Base-by-base conservation (phyloP, 2,329 filamentous ascomycete genomes). In the Penicillium sp. region DNA sequence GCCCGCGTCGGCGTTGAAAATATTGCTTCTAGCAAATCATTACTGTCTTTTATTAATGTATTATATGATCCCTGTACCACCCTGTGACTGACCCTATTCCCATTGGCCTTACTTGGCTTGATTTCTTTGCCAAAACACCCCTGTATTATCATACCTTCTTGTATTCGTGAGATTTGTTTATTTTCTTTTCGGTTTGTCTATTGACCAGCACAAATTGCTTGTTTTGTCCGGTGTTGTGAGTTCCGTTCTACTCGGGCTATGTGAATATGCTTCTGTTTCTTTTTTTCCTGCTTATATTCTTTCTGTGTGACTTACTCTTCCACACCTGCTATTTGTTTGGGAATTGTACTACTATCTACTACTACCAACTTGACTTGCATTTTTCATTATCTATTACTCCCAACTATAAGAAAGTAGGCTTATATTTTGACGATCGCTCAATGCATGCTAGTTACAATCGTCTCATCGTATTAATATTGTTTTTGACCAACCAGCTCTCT, bases 1-100 rank as follows among this genome's bases (percentile, higher is more conserved):
- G 73, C 50, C 67, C 71, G 21, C 70, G 70, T 9, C 62, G 68
- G 34, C 67, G 66, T 34, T 50, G 13, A 45, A 45, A 45, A 50
- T 5, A 34, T 43, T 39, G n/a, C 34, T n/a, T 19, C 13, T 23
- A 16, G 50, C 51, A 33, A 49, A 23, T 21, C 5, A n/a, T 53
- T 57, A 29, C 50, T 3, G 45, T 45, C n/a, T 50, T 48, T 58
- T 46, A 39, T 50, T 53, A 40, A 41, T 61, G 60, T 62, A 64
- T 46, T 43, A 40, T 57, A 61, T 57, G 58, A 60, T 45, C 44
- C 43, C 29, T 64, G 61, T 62, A 60, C 36, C 47, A 64, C 54
- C 58, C 53, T 53, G 36, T 56, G 39, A 53, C 49, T 57, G 31
- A 43, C 44, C 33, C 23, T 46, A 33, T 56, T 53, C 38, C 46